A percentile compares a stretch with the other conserved stretches of the same genome.
These are phyloP conservation scores for Sporothrix pseudoabietina DNA, from an alignment of 2,329 filamentous ascomycete genomes.

Conservation along the genomic window DNA sequence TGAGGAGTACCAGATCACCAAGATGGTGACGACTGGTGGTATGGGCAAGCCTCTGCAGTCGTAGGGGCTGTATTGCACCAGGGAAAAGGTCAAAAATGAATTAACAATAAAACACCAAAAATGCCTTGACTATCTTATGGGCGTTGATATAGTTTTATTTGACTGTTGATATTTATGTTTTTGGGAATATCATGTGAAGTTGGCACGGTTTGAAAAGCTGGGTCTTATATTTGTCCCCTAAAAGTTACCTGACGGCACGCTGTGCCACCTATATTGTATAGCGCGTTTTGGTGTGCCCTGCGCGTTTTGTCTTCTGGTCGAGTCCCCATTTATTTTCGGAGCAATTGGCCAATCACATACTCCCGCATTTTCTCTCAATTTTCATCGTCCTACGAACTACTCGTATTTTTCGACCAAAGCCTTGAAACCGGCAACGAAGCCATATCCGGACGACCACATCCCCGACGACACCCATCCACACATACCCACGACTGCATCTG, in stretches of 20 bases:
- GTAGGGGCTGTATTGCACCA: background rate
- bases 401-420: conserved; percentile 11
- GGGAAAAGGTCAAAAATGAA: background rate
- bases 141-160: background rate
- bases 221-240: background rate
- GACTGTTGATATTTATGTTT: background rate
- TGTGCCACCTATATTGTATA: conserved; percentile 14
- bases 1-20: conserved; percentile 73
- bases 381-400: conserved; percentile 11
- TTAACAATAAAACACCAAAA: background rate
- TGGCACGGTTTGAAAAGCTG: background rate
- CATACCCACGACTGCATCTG: background rate
- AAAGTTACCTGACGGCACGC: background rate
- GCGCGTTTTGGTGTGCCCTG: conserved; percentile 2
- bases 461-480: conserved; percentile 5
- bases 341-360: conserved; percentile 27
- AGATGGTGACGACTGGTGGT: conserved; percentile 63
- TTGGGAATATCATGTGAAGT: background rate
- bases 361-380: conserved; percentile 10
- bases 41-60: conserved; percentile 58
- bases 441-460: background rate
- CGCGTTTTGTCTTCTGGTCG: background rate
- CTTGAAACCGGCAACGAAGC: conserved; percentile 18
- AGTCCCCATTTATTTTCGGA: background rate
- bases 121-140: background rate